phyloP scores from a whole-genome alignment of 2,329 filamentous ascomycete species.

The Aspergillus pseudoterreus region DNA sequence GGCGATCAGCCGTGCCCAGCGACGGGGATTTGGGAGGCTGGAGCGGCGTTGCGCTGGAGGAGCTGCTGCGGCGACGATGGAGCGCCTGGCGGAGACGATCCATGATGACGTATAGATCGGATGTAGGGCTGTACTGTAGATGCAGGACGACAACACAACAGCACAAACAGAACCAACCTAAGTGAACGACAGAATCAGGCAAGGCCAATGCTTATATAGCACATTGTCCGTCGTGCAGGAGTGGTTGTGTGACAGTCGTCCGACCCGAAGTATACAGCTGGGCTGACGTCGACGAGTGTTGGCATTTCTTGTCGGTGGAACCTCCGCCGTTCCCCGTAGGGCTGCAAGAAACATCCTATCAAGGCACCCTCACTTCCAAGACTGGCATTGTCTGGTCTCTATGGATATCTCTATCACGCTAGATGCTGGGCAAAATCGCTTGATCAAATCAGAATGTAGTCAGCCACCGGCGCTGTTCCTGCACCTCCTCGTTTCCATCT shows the following conservation, averaged over 20 bases:
- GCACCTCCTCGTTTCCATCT: conserved; percentile 20
- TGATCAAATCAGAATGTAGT: conserved; percentile 21
- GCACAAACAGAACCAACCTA: no score
- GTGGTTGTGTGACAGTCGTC: no score
- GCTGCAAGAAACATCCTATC: not conserved
- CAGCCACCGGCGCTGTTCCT: conserved; percentile 33
- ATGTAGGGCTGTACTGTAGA: not conserved
- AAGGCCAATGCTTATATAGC: no score
- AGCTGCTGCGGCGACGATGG: conserved; percentile 14
- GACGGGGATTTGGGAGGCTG: conserved; percentile 5
- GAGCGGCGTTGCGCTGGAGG: conserved; percentile 1
- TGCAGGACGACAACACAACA: no score
- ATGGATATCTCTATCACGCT: not conserved
- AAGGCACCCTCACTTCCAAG: not conserved
- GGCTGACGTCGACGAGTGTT: conserved; percentile 21
- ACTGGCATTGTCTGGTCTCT: not conserved
- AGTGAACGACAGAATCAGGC: no score
- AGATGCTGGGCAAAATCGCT: not conserved
- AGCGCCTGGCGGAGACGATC: conserved; percentile 15
- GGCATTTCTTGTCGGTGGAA: conserved; percentile 3
- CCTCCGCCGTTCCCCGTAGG: conserved; percentile 1
- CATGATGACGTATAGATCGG: not conserved
- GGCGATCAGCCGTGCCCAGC: not conserved
- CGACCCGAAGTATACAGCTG: not conserved
- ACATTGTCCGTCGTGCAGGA: no score